Evolutionary conservation across 495 filamentous ascomycete species (phyloP), one percentile per base, ranked within the genome.

Genomic region (Aspergillus leporis): DNA sequence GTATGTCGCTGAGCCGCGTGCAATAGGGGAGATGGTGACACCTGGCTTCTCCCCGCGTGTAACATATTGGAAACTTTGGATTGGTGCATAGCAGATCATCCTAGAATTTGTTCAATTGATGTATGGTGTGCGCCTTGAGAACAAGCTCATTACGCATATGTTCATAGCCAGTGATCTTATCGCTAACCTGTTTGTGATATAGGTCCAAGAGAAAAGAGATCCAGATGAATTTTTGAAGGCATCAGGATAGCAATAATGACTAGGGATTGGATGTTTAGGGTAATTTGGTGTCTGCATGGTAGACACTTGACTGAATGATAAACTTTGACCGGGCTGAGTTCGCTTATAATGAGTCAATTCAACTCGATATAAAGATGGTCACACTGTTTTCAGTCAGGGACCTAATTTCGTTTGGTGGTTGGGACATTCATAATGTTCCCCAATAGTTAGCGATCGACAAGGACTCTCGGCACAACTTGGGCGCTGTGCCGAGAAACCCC

Each of bases 331-430:
- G 14, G 14, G 6, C 16, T 41, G 5, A 14, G 16, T 41, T 41
- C 16, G 38, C 38, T 41, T n/a, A 3, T 41, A 18, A 16, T 47
- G 43, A 47, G 19, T 23, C 43, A 7, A n/a, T 22, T 47, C 19
- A 22, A n/a, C 7, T 47, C n/a, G n/a, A 23, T 10, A n/a, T 5
- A 47, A 23, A 47, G 43, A 23, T 1, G 23, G 21, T 22, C 21
- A 4, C 5, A 18, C 43, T 23, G 43, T 9, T 47, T 47, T 47
- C 19, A 23, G 43, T 47, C 19, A 23, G 13, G 40, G 21, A 21
- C 7, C 12, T n/a, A 23, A 47, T 56, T 16, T 47, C 46, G 22
- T 50, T n/a, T 25, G 46, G 55, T 31, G 55, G 55, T 36, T 56
- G 55, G 19, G 43, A 10, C 43, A 47, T 47, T 47, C 43, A 21